Base-by-base conservation (phyloP, 2,329 filamentous ascomycete species). In the Apiospora hydei region DNA sequence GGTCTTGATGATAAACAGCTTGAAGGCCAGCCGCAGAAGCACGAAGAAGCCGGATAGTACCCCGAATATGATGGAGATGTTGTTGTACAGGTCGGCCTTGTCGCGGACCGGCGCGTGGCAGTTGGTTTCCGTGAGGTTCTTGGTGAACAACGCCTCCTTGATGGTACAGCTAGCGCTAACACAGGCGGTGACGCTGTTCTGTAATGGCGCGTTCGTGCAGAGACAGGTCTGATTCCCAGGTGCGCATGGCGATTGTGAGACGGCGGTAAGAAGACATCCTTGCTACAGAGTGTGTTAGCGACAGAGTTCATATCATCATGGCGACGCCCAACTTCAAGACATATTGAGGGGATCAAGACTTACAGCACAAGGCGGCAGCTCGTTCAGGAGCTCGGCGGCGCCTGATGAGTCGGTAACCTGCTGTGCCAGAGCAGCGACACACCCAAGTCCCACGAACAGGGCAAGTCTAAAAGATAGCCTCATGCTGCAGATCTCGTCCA, bases 41-140 rank as follows among this genome's bases (percentile, higher is more conserved):
- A 87, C 78, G 70, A 86, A 85, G 30, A 82, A 72, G 69, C 76
- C 81, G 1, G 83, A 81, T 3, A 86, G 75, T 7, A 79, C 75
- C 44, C 79, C 80, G 13, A 84, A 76, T 72, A 74, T 46, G 74
- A 81, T 76, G 73, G 78, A 78, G 2, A 85, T 77, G 66, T 77
- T 78, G 8, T 82, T 75, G 67, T 84, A 80, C 30, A 81, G 74
- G 30, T 77, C 73, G 73, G 74, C 81, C 69, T 79, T 82, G 74
- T 83, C 77, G 16, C 79, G 76, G 8, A 78, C 46, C 11, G 75
- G 77, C 3, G 75, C 77, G 38, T 73, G 71, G 72, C 81, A 84
- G 13, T 73, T 73, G 1, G 77, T 79, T 43, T 75, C 70, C 44
- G 78, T 77, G 2, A 75, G 18, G 53, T 76, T 75, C 68, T 74